Evolutionary conservation across 1,284 basidiomycete genomes (phyloP), one percentile per base, ranked within the genome.

Genomic region (Cryptococcus sp.): DNA sequence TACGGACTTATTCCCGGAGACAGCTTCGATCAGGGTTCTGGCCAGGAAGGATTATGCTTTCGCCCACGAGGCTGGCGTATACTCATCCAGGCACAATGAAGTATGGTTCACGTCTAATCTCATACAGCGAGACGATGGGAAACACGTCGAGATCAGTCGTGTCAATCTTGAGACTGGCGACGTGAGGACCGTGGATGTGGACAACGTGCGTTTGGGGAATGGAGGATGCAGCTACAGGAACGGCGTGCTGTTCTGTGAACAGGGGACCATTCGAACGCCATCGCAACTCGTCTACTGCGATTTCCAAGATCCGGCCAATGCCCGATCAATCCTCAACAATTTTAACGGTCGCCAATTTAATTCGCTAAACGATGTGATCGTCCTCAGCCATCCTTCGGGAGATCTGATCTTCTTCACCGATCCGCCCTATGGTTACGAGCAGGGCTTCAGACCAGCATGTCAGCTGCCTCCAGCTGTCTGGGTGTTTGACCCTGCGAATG

Each of bases 331-430:
- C n/a, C 66, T 85, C 50, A 82, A 86, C 74, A 87, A 85, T 70
- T 83, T 77, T 62, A 83, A 80, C 60, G 87, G 87, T 2, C 78
- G 85, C 4, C 85, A 86, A 59, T 90, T 88, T 74, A 87, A 87
- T 72, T 85, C 85, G 2, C 72, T 88, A 43, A 88, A 89, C 68
- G 87, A 90, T 65, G 76, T 84, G 49, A 85, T 84, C 63, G 76
- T 88, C 1, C 83, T 86, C 52, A 83, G 9, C 36, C 37, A 44
- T 22, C 42, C 53, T 46, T 14, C 5, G 14, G 45, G 56, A 7
- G 23, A 51, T 34, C 61, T 58, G 0, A 59, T 72, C 14, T 68
- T 57, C 55, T 72, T 70, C 54, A 72, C 70, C 5, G 70, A 72
- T 50, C 63, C 68, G 2, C 53, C 62, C 5, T 73, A 70, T 48